Evolutionary conservation across 2,329 filamentous ascomycete genomes (phyloP).

Genomic region (Epichloe festucae): DNA sequence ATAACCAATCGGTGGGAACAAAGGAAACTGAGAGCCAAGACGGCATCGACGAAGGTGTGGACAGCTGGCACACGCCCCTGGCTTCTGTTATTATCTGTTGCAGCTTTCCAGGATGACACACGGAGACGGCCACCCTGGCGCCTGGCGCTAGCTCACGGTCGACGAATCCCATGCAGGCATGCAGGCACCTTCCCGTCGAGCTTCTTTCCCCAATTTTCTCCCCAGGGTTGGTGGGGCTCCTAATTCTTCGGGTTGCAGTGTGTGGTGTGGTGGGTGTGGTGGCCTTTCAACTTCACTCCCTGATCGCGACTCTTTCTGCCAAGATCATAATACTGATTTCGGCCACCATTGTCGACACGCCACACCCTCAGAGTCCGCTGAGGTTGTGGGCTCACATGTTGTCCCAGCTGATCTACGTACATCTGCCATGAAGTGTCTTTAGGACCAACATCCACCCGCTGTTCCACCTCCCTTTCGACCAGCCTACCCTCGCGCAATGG

Average conservation of each 20-base stretch:
- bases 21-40: background rate
- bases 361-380: background rate
- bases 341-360: background rate
- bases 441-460: background rate
- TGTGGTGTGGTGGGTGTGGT: background rate
- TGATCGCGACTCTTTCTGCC: background rate
- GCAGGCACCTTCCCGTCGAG: background rate
- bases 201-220: background rate
- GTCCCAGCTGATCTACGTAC: background rate
- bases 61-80: constrained; percentile 1
- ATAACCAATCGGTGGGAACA: background rate
- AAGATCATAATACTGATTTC: background rate
- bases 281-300: background rate
- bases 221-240: background rate
- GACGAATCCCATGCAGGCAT: background rate
- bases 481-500: constrained; percentile 40
- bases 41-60: background rate
- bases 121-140: background rate
- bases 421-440: background rate
- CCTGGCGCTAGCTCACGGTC: background rate
- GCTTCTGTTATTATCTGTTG: background rate
- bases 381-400: background rate
- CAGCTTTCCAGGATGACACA: background rate
- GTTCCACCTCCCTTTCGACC: background rate
- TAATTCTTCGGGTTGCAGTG: background rate